A percentile compares a stretch with the other conserved stretches of the same genome.
Evolutionary conservation across 2,329 filamentous ascomycete species (phyloP).

Genomic region (Fusarium devonianum): DNA sequence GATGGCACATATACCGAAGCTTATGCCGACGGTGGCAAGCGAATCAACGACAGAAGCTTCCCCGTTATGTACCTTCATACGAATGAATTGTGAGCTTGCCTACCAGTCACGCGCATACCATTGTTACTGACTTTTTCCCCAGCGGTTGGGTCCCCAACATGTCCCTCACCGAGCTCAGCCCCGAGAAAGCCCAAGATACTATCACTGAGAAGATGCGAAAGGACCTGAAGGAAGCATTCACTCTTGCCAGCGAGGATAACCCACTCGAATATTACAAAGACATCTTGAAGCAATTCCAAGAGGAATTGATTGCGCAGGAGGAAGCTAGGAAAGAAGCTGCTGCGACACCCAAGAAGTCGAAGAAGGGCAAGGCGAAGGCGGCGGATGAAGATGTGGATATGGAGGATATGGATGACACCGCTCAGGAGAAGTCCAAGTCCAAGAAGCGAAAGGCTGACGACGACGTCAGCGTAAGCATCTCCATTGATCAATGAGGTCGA

Average conservation of each 20-base stretch:
- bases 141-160: slow-evolving; percentile 94
- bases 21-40: slow-evolving; percentile 87
- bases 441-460: slow-evolving; percentile 90
- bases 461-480: slow-evolving; percentile 59
- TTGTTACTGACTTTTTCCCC: slow-evolving; percentile 28
- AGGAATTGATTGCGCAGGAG: slow-evolving; percentile 67
- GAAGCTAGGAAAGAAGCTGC: slow-evolving; percentile 55
- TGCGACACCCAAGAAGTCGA: slow-evolving; percentile 51
- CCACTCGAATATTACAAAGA: slow-evolving; percentile 84
- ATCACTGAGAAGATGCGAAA: slow-evolving; percentile 83
- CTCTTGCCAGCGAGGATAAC: slow-evolving; percentile 79
- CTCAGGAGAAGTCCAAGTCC: slow-evolving; percentile 66
- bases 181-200: slow-evolving; percentile 72
- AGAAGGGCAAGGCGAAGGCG: slow-evolving; percentile 58
- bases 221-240: slow-evolving; percentile 78
- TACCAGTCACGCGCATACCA: not conserved
- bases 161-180: slow-evolving; percentile 78
- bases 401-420: slow-evolving; percentile 65
- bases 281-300: slow-evolving; percentile 73
- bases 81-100: slow-evolving; percentile 88
- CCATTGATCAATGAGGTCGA: not conserved
- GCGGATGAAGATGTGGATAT: slow-evolving; percentile 68
- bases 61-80: slow-evolving; percentile 94
- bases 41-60: slow-evolving; percentile 83
- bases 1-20: slow-evolving; percentile 90